These are phyloP conservation scores for Boletus barrowsii DNA, from an alignment of 768 basidiomycete species.

Conservation along the genomic window DNA sequence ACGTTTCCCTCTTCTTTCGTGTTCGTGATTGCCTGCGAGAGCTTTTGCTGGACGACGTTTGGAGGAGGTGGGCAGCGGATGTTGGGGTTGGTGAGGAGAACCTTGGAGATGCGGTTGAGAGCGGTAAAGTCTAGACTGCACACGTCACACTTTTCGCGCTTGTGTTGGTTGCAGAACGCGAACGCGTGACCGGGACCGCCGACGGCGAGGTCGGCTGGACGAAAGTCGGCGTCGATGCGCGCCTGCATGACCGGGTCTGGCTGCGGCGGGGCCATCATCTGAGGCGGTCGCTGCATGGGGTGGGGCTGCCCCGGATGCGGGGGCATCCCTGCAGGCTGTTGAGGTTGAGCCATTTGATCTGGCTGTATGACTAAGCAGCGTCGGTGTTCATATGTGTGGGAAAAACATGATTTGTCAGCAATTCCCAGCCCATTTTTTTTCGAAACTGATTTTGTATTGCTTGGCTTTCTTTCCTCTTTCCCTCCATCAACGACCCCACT, in stretches of 20 bases:
- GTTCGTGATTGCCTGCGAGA: slow-evolving; percentile 68
- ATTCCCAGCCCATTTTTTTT: slow-evolving; percentile 27
- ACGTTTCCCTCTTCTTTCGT: slow-evolving; percentile 97
- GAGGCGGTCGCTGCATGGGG: slow-evolving; percentile 37
- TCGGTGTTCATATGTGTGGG: slow-evolving; percentile 10
- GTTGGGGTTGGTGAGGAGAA: slow-evolving; percentile 66
- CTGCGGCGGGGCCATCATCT: slow-evolving; percentile 42
- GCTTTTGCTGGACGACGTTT: slow-evolving; percentile 69
- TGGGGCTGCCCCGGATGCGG: slow-evolving; percentile 32
- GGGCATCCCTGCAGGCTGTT: slow-evolving; percentile 46
- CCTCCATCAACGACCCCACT: slow-evolving; percentile 27
- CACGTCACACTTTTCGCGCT: slow-evolving; percentile 67
- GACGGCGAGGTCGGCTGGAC: slow-evolving; percentile 53
- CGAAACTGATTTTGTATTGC: slow-evolving; percentile 4
- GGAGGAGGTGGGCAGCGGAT: slow-evolving; percentile 79
- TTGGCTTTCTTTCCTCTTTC: slow-evolving; percentile 21
- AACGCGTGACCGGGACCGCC: slow-evolving; percentile 49
- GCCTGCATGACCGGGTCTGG: slow-evolving; percentile 74
- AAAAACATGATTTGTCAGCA: slow-evolving; percentile 26
- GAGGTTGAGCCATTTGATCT: slow-evolving; percentile 53
- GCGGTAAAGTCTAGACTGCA: slow-evolving; percentile 72
- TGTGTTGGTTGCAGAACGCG: slow-evolving; percentile 65
- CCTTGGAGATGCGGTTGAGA: slow-evolving; percentile 73
- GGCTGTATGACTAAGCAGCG: background rate
- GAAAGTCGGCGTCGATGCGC: slow-evolving; percentile 71